A percentile compares a stretch with the other conserved stretches of the same genome.
These are phyloP conservation scores for Elsinoe arachidis DNA, from an alignment of 2,329 filamentous ascomycete species.

Conservation along the genomic window DNA sequence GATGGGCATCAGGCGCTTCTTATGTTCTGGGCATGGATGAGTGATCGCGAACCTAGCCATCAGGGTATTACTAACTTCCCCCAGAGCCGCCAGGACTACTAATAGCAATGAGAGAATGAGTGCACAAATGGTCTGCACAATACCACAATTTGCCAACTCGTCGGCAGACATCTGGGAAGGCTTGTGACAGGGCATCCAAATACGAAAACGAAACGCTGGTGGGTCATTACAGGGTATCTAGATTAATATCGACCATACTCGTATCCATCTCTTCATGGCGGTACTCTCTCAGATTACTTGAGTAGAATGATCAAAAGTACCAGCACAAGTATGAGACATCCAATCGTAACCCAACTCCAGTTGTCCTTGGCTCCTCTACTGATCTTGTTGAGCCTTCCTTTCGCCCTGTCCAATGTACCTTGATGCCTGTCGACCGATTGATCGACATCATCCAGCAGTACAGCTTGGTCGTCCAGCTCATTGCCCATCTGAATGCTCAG, in stretches of 20 bases:
- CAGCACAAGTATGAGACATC: conserved; percentile 68
- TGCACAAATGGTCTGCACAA: not conserved
- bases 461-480: conserved; percentile 84
- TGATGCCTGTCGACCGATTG: conserved; percentile 73
- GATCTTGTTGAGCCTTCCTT: conserved; percentile 61
- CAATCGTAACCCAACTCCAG: conserved; percentile 78
- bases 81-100: not conserved
- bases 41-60: not conserved
- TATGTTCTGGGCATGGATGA: not conserved
- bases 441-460: conserved; percentile 84
- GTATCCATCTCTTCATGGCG: not conserved
- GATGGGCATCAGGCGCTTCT: not conserved
- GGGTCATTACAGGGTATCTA: conserved; percentile 11
- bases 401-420: conserved; percentile 64
- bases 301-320: conserved; percentile 73
- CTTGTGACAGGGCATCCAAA: too few relatives aligned
- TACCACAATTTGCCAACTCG: too few relatives aligned
- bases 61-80: not conserved
- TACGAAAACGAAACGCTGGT: not conserved
- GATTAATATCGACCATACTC: not conserved
- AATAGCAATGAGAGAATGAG: not conserved
- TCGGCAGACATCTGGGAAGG: too few relatives aligned
- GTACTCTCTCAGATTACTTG: conserved; percentile 45
- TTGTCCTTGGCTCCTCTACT: conserved; percentile 70
- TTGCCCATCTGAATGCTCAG: conserved; percentile 93